Evolutionary conservation across 1,284 basidiomycete genomes (phyloP).

Genomic region (Sphaerobolus stellatus): DNA sequence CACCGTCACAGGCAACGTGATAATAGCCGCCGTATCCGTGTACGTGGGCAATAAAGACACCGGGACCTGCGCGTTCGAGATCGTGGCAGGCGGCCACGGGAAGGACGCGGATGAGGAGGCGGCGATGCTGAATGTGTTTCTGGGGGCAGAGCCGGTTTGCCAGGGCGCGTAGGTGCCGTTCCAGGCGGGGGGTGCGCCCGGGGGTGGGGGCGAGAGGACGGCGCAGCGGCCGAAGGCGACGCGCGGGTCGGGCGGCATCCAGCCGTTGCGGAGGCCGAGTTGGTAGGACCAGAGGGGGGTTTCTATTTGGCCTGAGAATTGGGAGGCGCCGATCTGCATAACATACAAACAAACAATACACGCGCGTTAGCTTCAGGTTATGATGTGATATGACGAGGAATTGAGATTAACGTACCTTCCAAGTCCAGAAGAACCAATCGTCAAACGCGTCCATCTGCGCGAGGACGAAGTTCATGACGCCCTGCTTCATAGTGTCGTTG

Average conservation of each 20-base stretch:
- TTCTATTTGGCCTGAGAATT: slow-evolving; percentile 61
- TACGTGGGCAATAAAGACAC: slow-evolving; percentile 55
- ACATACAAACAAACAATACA: background rate
- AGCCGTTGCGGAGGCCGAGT: slow-evolving; percentile 81
- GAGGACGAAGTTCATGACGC: slow-evolving; percentile 65
- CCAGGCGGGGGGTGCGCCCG: no score
- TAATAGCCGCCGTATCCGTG: slow-evolving; percentile 60
- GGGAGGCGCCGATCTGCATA: slow-evolving; percentile 52
- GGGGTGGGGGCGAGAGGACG: slow-evolving; percentile 48
- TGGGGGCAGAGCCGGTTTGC: slow-evolving; percentile 75
- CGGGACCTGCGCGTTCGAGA: slow-evolving; percentile 52
- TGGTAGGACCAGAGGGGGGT: slow-evolving; percentile 88
- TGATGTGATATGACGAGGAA: background rate
- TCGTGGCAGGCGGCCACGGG: slow-evolving; percentile 63
- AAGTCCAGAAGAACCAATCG: slow-evolving; percentile 97
- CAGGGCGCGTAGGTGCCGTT: slow-evolving; percentile 62
- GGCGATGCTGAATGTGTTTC: slow-evolving; percentile 63
- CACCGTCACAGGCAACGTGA: slow-evolving; percentile 57
- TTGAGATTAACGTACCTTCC: slow-evolving; percentile 60
- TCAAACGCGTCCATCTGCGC: slow-evolving; percentile 84
- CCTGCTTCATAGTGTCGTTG: slow-evolving; percentile 55
- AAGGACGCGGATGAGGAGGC: slow-evolving; percentile 43
- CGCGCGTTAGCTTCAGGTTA: background rate
- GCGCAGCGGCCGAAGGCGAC: slow-evolving; percentile 67
- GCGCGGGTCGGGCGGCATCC: slow-evolving; percentile 86